A percentile compares a stretch with the other conserved stretches of the same genome.
Evolutionary conservation across 2,329 filamentous ascomycete genomes (phyloP).

Genomic region (Nectriaceae sp.): DNA sequence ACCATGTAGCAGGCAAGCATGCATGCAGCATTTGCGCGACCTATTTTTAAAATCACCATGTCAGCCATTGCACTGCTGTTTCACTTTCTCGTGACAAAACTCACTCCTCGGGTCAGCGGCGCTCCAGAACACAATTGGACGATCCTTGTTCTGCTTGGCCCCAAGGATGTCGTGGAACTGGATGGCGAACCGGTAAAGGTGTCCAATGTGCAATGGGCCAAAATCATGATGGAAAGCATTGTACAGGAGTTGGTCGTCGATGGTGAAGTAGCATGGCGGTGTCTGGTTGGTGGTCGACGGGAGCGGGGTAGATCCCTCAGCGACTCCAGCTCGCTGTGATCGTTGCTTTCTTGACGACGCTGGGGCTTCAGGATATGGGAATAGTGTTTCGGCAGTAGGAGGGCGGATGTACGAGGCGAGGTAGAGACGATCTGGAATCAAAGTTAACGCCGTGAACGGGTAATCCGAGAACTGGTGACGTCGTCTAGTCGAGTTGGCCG

Average conservation of each 20-base stretch:
- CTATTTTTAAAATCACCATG: conserved; percentile 41
- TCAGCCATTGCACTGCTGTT: conserved; percentile 13
- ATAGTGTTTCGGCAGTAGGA: conserved; percentile 79
- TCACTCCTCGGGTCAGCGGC: conserved; percentile 85
- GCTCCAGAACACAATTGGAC: conserved; percentile 95
- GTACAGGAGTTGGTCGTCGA: conserved; percentile 90
- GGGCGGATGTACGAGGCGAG: conserved; percentile 86
- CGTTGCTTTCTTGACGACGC: conserved; percentile 40
- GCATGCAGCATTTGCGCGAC: conserved; percentile 90
- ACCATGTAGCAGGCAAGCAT: conserved; percentile 99
- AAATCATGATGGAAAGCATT: conserved; percentile 99
- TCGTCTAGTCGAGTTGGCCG: conserved; percentile 11
- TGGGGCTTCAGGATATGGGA: conserved; percentile 82
- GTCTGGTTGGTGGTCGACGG: conserved; percentile 29
- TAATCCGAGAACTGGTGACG: conserved; percentile 4
- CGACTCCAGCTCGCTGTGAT: conserved; percentile 59
- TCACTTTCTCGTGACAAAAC: conserved; percentile 34
- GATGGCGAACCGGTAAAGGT: conserved; percentile 94
- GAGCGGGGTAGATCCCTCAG: conserved; percentile 34
- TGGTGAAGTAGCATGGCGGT: conserved; percentile 89
- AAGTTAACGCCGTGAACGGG: conserved; percentile 26
- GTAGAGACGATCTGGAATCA: conserved; percentile 79
- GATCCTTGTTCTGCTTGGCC: conserved; percentile 84
- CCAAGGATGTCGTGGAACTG: conserved; percentile 94
- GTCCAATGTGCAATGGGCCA: conserved; percentile 94